phyloP scores from a whole-genome alignment of 1,284 basidiomycete species.

The Fomitopsis pinicola region DNA sequence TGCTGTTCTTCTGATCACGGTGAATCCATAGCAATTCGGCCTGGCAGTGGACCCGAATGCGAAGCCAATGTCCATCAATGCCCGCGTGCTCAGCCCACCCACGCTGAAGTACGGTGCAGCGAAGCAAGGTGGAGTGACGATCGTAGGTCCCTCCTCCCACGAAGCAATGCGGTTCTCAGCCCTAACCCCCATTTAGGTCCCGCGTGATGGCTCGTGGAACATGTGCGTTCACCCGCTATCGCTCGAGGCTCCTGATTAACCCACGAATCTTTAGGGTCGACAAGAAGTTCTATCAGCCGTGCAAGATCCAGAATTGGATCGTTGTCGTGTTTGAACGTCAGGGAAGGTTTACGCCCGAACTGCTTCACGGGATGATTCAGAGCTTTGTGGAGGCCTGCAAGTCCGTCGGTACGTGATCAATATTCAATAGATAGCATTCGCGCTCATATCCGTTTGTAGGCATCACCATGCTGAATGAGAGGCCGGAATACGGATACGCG shows the following conservation, averaged over 20 bases:
- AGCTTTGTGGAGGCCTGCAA: conserved; percentile 43
- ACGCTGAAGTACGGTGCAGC: conserved; percentile 58
- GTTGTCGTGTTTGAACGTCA: conserved; percentile 61
- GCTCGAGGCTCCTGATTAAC: conserved; percentile 8
- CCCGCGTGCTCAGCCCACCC: conserved; percentile 59
- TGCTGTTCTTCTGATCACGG: background rate
- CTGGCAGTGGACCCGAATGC: conserved; percentile 47
- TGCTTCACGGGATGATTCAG: conserved; percentile 45
- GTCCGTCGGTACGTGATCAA: conserved; percentile 48
- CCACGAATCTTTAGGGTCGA: conserved; percentile 43
- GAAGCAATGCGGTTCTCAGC: background rate
- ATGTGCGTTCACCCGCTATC: conserved; percentile 37
- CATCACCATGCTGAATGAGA: conserved; percentile 40
- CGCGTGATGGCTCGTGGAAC: conserved; percentile 67
- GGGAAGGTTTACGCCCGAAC: conserved; percentile 42
- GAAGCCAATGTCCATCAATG: conserved; percentile 48
- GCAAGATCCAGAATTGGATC: conserved; percentile 49
- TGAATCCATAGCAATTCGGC: conserved; percentile 43
- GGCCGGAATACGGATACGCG: conserved; percentile 43
- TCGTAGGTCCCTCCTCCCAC: conserved; percentile 34
- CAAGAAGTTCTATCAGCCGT: conserved; percentile 56
- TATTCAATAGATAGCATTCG: background rate
- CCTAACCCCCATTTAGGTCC: conserved; percentile 33
- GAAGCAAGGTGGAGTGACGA: conserved; percentile 37
- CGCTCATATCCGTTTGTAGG: conserved; percentile 32